phyloP scores from a whole-genome alignment of 2,329 filamentous ascomycete genomes.

The Ophiostoma ulmi region DNA sequence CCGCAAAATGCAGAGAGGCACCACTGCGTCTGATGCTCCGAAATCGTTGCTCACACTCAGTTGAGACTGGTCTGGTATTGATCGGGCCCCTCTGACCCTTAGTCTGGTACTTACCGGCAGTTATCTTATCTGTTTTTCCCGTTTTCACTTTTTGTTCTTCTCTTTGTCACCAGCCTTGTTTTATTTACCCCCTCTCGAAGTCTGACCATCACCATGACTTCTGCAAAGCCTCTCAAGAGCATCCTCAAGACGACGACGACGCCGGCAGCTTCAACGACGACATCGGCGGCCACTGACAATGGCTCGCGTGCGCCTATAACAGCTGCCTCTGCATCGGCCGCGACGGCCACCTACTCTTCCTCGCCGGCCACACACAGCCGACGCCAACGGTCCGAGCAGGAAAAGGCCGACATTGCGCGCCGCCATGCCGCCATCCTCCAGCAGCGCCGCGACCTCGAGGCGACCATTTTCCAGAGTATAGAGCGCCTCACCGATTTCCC shows the following conservation, averaged over 20 bases:
- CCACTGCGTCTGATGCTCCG: neutral
- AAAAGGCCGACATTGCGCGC: slow-evolving; percentile 60
- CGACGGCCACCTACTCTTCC: slow-evolving; percentile 25
- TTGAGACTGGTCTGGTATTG: slow-evolving; percentile 8
- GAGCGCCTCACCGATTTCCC: slow-evolving; percentile 64
- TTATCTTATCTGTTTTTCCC: neutral
- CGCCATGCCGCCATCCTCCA: slow-evolving; percentile 80
- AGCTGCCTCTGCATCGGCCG: slow-evolving; percentile 26
- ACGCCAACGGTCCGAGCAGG: slow-evolving; percentile 36
- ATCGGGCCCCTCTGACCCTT: slow-evolving; percentile 1
- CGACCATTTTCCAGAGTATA: slow-evolving; percentile 65
- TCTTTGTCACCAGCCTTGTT: neutral
- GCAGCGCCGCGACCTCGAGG: slow-evolving; percentile 72
- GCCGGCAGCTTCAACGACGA: slow-evolving; percentile 22
- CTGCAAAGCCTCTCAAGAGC: slow-evolving; percentile 44
- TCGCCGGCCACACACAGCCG: slow-evolving; percentile 30
- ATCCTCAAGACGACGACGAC: slow-evolving; percentile 56
- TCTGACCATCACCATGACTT: slow-evolving; percentile 43
- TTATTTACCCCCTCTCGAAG: neutral
- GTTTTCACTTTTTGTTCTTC: neutral
- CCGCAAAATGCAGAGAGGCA: slow-evolving; percentile 4
- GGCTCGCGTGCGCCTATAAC: slow-evolving; percentile 16
- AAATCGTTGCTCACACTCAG: slow-evolving; percentile 1
- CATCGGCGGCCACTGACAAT: slow-evolving; percentile 27
- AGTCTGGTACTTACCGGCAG: neutral